phyloP scores from a whole-genome alignment of 768 basidiomycete genomes.

The Agaricus subrufescens region DNA sequence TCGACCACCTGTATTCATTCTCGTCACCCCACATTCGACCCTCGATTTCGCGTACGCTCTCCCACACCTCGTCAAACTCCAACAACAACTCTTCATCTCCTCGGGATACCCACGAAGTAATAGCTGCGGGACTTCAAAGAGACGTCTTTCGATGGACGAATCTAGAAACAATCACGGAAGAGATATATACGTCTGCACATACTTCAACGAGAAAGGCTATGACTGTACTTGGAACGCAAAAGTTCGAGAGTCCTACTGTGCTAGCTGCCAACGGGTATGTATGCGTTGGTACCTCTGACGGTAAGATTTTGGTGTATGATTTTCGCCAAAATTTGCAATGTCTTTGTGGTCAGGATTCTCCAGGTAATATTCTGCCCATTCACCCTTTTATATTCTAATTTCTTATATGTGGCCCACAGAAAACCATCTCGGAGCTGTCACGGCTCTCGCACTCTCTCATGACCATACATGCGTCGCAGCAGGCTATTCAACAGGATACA shows the following conservation, averaged over 20 bases:
- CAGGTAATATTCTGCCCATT: conserved; percentile 46
- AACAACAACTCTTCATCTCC: conserved; percentile 21
- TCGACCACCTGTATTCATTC: conserved; percentile 36
- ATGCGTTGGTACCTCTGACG: conserved; percentile 82
- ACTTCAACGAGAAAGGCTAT: conserved; percentile 54
- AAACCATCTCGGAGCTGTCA: conserved; percentile 66
- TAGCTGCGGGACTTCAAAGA: conserved; percentile 24
- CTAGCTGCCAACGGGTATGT: conserved; percentile 84
- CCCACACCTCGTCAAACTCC: conserved; percentile 60
- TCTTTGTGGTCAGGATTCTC: conserved; percentile 67
- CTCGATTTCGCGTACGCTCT: conserved; percentile 63
- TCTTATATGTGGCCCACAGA: conserved; percentile 32
- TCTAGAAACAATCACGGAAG: conserved; percentile 52
- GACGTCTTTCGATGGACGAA: conserved; percentile 78
- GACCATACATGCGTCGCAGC: conserved; percentile 92
- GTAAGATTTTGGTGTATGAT: conserved; percentile 79
- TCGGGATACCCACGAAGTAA: background rate
- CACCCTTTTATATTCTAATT: too few species aligned
- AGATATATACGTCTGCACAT: conserved; percentile 36
- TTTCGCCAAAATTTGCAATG: conserved; percentile 83
- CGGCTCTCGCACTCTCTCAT: conserved; percentile 86
- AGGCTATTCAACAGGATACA: conserved; percentile 80
- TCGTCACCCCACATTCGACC: conserved; percentile 43
- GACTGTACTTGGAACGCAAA: conserved; percentile 52
- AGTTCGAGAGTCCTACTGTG: conserved; percentile 68